These are phyloP conservation scores for Paradendryphiella salina DNA, from an alignment of 2,329 filamentous ascomycete species.

Conservation along the genomic window DNA sequence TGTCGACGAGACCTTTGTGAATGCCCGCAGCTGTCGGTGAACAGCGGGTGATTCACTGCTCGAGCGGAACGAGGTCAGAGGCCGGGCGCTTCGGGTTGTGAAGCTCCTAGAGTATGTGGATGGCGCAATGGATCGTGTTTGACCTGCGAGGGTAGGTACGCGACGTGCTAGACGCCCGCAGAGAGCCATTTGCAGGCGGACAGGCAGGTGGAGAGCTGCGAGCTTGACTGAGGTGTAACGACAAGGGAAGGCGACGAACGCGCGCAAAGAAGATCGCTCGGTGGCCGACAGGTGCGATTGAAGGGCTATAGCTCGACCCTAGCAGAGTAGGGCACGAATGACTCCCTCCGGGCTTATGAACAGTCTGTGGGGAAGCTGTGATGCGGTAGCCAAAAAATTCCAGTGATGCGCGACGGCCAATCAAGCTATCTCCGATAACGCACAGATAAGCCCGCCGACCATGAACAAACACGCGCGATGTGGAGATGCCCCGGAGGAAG, in stretches of 20 bases:
- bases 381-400: constrained; percentile 40
- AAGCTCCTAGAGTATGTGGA: constrained; percentile 40
- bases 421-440: constrained; percentile 38
- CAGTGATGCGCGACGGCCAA: constrained; percentile 33
- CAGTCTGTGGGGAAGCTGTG: constrained; percentile 39
- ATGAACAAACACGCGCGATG: constrained; percentile 5
- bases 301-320: constrained; percentile 37
- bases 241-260: constrained; percentile 22
- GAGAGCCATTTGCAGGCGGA: constrained; percentile 47
- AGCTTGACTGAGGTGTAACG: constrained; percentile 33
- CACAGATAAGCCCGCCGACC: constrained; percentile 35
- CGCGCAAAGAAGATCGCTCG: constrained; percentile 23
- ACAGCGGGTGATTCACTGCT: constrained; percentile 39
- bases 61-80: constrained; percentile 36
- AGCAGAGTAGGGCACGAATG: constrained; percentile 32
- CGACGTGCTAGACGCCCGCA: constrained; percentile 49
- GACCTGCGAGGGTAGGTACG: constrained; percentile 42
- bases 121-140: constrained; percentile 37
- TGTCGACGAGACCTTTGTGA: constrained; percentile 42
- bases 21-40: constrained; percentile 44
- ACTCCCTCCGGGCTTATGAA: constrained; percentile 36
- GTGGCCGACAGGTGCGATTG: constrained; percentile 34
- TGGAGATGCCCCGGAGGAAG: background rate
- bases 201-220: constrained; percentile 37
- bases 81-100: constrained; percentile 38